Conservation (phyloP, 1,284 basidiomycete species). For the Stereum hirsutum region DNA sequence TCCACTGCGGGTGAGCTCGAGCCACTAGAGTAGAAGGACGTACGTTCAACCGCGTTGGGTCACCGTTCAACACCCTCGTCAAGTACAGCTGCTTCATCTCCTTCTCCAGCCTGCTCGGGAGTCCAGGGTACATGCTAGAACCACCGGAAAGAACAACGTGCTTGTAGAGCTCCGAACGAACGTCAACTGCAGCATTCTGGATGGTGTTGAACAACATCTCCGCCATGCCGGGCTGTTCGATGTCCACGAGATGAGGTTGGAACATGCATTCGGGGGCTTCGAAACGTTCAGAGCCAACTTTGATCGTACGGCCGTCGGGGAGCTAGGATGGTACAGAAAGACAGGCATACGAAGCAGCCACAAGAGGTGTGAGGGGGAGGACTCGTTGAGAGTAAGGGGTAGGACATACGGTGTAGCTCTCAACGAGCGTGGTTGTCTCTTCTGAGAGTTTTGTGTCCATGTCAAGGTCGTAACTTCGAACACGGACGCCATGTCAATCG, state of each 20-base stretch:
- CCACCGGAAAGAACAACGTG: slow-evolving; percentile 97
- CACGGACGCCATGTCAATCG: neutral
- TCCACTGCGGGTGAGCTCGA: too few relatives aligned
- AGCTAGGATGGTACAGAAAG: slow-evolving; percentile 39
- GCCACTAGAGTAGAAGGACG: slow-evolving; percentile 23
- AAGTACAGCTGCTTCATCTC: slow-evolving; percentile 99
- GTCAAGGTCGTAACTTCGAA: slow-evolving; percentile 85
- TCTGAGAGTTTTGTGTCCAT: slow-evolving; percentile 91
- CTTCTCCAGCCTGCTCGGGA: slow-evolving; percentile 95
- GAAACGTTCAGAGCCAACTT: slow-evolving; percentile 98
- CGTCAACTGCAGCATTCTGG: slow-evolving; percentile 86
- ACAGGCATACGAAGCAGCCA: neutral
- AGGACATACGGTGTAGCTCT: slow-evolving; percentile 80
- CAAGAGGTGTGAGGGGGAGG: neutral
- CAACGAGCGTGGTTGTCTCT: slow-evolving; percentile 94
- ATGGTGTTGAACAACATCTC: slow-evolving; percentile 98
- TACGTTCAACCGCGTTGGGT: slow-evolving; percentile 82
- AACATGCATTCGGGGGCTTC: slow-evolving; percentile 99
- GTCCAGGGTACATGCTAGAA: slow-evolving; percentile 97
- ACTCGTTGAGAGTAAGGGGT: neutral
- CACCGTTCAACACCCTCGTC: slow-evolving; percentile 79
- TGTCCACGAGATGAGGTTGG: slow-evolving; percentile 96
- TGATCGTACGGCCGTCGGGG: slow-evolving; percentile 94
- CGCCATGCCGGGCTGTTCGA: slow-evolving; percentile 97
- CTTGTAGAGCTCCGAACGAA: slow-evolving; percentile 91